Conservation (phyloP, 306 rosid species). For the Myrica gale region DNA sequence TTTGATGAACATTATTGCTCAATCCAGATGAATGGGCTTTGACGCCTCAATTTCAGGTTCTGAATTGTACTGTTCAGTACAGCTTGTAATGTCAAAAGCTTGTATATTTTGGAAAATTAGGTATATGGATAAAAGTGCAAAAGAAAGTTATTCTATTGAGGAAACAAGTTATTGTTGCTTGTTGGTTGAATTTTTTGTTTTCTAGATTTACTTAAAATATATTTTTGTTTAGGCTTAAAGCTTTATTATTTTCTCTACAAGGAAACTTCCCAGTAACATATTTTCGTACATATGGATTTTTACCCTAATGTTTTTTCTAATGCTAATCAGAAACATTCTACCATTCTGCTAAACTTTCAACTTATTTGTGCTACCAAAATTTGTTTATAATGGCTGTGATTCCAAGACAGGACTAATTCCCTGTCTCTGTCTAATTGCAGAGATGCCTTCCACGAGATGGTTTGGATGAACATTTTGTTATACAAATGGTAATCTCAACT, state of each 20-base stretch:
- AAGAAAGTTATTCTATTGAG: not conserved
- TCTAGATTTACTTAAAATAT: not conserved
- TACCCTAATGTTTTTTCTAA: not conserved
- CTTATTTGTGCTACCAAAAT: conserved; percentile 6
- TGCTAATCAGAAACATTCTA: not conserved
- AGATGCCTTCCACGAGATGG: conserved; percentile 87
- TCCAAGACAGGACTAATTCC: conserved; percentile 17
- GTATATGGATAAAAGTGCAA: not conserved
- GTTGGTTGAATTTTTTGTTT: not conserved
- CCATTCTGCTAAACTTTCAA: not conserved
- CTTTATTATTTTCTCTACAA: too few relatives aligned
- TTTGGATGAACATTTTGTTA: conserved; percentile 85
- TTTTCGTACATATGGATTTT: not conserved
- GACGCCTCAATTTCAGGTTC: not conserved
- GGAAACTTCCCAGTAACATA: not conserved
- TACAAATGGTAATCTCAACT: conserved; percentile 62
- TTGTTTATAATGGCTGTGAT: conserved; percentile 16
- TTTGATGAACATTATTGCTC: not conserved
- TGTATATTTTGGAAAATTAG: not conserved
- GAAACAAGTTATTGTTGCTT: not conserved
- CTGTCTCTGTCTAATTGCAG: conserved; percentile 47
- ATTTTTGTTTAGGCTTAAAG: not conserved
- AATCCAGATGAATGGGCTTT: not conserved
- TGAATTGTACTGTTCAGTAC: not conserved
- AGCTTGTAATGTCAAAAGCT: not conserved